Conservation (phyloP, 148 eudicot species). For the Camellia japonica region DNA sequence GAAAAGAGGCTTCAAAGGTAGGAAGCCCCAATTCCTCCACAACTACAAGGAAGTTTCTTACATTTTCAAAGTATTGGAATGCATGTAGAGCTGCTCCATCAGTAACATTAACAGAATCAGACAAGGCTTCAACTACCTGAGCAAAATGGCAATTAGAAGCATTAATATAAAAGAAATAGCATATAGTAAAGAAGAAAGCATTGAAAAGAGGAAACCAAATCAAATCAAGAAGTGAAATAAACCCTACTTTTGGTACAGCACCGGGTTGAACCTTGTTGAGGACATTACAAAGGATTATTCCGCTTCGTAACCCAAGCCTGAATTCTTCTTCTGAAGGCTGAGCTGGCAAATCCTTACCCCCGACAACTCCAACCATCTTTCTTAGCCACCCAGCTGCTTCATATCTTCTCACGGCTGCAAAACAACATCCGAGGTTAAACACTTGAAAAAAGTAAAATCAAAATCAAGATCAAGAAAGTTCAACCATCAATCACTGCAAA, state of each 20-base stretch:
- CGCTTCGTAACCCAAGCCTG: slow-evolving; percentile 81
- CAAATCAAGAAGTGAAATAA: neutral
- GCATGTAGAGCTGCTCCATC: slow-evolving; percentile 92
- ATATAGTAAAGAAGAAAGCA: neutral
- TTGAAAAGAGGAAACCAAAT: neutral
- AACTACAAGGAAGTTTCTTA: slow-evolving; percentile 71
- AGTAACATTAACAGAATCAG: slow-evolving; percentile 53
- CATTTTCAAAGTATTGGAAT: slow-evolving; percentile 84
- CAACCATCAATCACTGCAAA: neutral
- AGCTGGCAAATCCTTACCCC: slow-evolving; percentile 87
- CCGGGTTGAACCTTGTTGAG: slow-evolving; percentile 82
- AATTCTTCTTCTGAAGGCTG: slow-evolving; percentile 93
- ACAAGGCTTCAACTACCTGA: slow-evolving; percentile 76
- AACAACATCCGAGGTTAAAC: neutral
- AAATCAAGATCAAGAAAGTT: neutral
- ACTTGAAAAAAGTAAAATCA: neutral
- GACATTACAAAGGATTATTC: slow-evolving; percentile 87
- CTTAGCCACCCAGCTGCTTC: slow-evolving; percentile 93
- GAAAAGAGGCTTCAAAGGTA: slow-evolving; percentile 86
- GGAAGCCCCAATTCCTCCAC: slow-evolving; percentile 86
- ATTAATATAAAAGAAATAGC: neutral
- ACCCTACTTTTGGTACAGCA: slow-evolving; percentile 63
- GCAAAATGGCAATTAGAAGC: slow-evolving; percentile 1
- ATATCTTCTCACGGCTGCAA: slow-evolving; percentile 71
- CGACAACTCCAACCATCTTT: slow-evolving; percentile 79